Evolutionary conservation across 2,329 filamentous ascomycete species (phyloP), one percentile per base, ranked within the genome.

Genomic region (Cucurbitaria berberidis): DNA sequence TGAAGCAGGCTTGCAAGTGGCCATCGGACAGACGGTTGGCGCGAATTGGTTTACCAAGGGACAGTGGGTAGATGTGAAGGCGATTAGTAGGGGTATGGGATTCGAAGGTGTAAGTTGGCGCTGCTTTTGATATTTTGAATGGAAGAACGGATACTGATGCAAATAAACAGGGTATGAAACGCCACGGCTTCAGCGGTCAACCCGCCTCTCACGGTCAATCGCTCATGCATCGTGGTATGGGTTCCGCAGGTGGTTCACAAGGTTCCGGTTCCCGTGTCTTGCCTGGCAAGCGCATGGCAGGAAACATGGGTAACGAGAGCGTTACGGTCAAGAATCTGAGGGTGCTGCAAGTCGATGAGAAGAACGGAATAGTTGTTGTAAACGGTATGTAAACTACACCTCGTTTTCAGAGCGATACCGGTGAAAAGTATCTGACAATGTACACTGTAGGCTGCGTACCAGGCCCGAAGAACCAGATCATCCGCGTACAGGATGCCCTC

Each of bases 271-370:
- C 91, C 59, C 86, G 95, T 77, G 93, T 99, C 21, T 81, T 92
- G 72, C 95, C 95, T 0, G 95, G 95, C 55, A 99, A 99, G 86
- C 95, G 92, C 80, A 99, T 99, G 95, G 86, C 95, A 3, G 95
- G 95, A 49, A 86, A 91, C 54, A 98, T 99, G 95, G 95, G 95
- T 60, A 90, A 89, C 62, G 85, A 96, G 76, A 86, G 86, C 63
- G 89, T 92, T 50, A 99, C 95, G 42, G 84, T 95, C 52, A 93
- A 97, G 82, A 97, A 96, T 77, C 80, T 98, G 66, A 90, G 89
- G 77, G 87, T 99, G 47, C 79, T 99, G 74, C 88, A 91, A 81
- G 88, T 96, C 29, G 92, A 98, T 77, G 84, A 87, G 66, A 88
- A 90, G 74, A 88, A 93, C 69, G 95, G 95, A 18, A 86, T 96